phyloP scores from a whole-genome alignment of 2,329 filamentous ascomycete species.

The Fusarium sp. region DNA sequence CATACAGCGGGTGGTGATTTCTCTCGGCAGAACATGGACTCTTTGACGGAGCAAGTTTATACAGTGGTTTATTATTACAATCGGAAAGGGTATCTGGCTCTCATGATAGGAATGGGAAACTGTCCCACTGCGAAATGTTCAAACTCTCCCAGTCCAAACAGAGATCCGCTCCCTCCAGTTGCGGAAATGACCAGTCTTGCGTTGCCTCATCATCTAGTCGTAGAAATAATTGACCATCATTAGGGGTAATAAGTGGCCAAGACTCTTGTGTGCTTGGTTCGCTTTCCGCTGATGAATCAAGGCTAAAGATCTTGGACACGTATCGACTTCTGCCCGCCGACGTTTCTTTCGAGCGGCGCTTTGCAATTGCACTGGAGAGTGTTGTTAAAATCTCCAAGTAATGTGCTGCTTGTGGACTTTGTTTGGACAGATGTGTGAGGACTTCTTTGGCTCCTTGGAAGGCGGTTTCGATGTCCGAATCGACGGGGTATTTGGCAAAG shows the following conservation, averaged over 20 bases:
- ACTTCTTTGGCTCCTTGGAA: constrained; percentile 64
- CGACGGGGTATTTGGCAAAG: constrained; percentile 61
- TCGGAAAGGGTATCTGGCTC: background rate
- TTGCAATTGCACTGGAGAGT: constrained; percentile 58
- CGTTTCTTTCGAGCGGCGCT: constrained; percentile 28
- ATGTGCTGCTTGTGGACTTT: constrained; percentile 68
- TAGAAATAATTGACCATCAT: background rate
- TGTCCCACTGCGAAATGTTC: constrained; percentile 44
- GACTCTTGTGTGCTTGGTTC: background rate
- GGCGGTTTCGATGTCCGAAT: constrained; percentile 59
- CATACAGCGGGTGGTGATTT: background rate
- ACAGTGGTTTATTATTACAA: background rate
- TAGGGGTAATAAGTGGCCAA: background rate
- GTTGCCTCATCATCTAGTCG: constrained; percentile 15
- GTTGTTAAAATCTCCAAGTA: constrained; percentile 67
- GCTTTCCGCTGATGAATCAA: background rate
- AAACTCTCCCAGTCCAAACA: constrained; percentile 42
- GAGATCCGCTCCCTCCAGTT: constrained; percentile 34
- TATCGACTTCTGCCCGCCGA: constrained; percentile 40
- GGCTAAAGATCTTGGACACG: constrained; percentile 39
- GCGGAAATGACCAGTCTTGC: constrained; percentile 30
- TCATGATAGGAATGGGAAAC: constrained; percentile 37
- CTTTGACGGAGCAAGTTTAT: background rate
- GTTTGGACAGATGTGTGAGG: constrained; percentile 59
- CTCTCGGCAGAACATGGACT: background rate